Evolutionary conservation across 768 basidiomycete species (phyloP), one percentile per base, ranked within the genome.

Genomic region (Pulveroboletus sp.): DNA sequence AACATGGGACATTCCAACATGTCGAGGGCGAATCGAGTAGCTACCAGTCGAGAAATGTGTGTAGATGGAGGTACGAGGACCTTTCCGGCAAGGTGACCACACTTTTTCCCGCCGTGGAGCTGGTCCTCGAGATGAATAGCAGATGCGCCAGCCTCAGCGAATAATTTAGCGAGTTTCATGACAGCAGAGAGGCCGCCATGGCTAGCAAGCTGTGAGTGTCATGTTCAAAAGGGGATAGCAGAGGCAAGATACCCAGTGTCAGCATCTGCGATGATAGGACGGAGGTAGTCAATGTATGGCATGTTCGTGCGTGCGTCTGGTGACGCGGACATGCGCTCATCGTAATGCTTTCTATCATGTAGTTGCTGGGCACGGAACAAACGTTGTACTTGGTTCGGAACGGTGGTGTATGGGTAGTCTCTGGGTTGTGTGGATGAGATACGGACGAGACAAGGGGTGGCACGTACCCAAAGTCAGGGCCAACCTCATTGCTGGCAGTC

Each of bases 361-460:
- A 93, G 74, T 59, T 90, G 87, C 66, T 96, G 94, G 0, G 93
- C 89, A 46, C 90, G 88, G 73, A 90, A 89, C 44, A 96, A 76
- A 42, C 91, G 79, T 49, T 95, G 89, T 0, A 96, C 93, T 65
- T 95, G 93, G 64, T 96, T 95, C 21, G 94, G 93, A 14, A 97
- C 92, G 1, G 93, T 95, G 9, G 92, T 93, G 68, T 96, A 96
- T 1, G 93, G 92, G 65, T 96, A 95, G 68, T 97, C 94, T 32
- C 86, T 93, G 52, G 30, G 49, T 8, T 4, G 35, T 39, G 47
- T 52, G 49, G 52, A 43, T 42, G 41, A 47, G 24, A 36, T 32
- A 43, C 15, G 15, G 6, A 24, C 2, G 11, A 31, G 18, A 11
- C 2, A 10, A 21, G 32, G 18, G 12, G 15, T 2, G 28, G 26